A percentile compares a stretch with the other conserved stretches of the same genome.
phyloP scores from a whole-genome alignment of 1,139 yeast genomes.

The Suhomyces wounanorum region DNA sequence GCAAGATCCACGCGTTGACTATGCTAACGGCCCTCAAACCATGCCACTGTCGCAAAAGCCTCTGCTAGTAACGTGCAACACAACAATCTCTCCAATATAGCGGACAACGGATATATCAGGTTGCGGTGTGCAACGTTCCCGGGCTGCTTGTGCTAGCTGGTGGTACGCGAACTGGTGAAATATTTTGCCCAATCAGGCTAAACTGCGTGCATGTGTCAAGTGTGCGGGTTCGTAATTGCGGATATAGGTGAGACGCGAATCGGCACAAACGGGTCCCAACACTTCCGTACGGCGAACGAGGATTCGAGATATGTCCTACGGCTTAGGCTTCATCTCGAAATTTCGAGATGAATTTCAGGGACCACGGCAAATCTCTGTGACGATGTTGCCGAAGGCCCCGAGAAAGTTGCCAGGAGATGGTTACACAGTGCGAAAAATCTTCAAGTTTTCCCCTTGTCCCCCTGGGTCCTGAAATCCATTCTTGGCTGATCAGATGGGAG shows the following conservation, averaged over 20 bases:
- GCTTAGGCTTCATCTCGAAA: too few relatives aligned
- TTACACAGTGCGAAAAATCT: too few relatives aligned
- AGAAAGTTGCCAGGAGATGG: too few relatives aligned
- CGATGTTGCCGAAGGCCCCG: too few relatives aligned
- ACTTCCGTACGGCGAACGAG: not conserved
- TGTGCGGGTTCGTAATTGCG: not conserved
- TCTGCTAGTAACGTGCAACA: not conserved
- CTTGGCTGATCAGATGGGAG: not conserved
- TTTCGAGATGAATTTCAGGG: too few relatives aligned
- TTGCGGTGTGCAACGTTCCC: not conserved
- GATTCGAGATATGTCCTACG: too few relatives aligned
- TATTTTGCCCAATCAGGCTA: conserved; percentile 1
- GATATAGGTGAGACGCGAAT: conserved; percentile 1
- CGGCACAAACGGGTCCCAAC: not conserved
- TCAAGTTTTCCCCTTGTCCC: not conserved
- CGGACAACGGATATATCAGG: not conserved
- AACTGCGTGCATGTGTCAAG: conserved; percentile 3
- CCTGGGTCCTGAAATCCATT: not conserved
- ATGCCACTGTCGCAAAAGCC: not conserved
- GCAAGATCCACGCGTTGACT: conserved; percentile 3
- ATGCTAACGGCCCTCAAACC: not conserved
- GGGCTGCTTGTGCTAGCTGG: not conserved
- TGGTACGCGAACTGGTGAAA: not conserved
- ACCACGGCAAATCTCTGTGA: too few relatives aligned
- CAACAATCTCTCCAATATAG: not conserved